These are phyloP conservation scores for Thielaviopsis punctulata DNA, from an alignment of 2,329 filamentous ascomycete genomes.

Conservation along the genomic window DNA sequence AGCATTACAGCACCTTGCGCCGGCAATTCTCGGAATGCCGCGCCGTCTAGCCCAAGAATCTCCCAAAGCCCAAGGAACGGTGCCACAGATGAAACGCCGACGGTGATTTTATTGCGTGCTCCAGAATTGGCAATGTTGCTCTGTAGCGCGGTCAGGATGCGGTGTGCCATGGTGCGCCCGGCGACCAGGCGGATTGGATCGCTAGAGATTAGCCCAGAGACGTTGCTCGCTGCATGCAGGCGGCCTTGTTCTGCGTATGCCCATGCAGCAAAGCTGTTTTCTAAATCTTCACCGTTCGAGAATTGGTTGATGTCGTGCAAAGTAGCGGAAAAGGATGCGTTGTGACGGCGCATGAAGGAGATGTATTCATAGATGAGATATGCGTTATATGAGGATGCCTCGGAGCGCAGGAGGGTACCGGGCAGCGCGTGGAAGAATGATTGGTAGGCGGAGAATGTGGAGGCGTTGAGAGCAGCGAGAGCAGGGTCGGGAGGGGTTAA, in stretches of 20 bases:
- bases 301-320: conserved; percentile 18
- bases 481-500: conserved; percentile 16
- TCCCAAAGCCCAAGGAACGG: conserved; percentile 39
- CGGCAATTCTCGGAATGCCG: conserved; percentile 26
- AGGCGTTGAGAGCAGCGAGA: conserved; percentile 16
- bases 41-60: conserved; percentile 24
- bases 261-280: conserved; percentile 39
- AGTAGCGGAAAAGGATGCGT: conserved; percentile 23
- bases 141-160: conserved; percentile 26
- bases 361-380: conserved; percentile 38
- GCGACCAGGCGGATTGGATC: conserved; percentile 31
- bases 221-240: conserved; percentile 37
- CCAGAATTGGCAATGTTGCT: conserved; percentile 24
- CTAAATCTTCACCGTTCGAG: not conserved
- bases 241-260: conserved; percentile 51
- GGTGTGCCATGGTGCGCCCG: conserved; percentile 33
- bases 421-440: conserved; percentile 19
- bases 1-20: conserved; percentile 58
- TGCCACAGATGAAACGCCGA: conserved; percentile 37
- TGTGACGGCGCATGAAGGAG: conserved; percentile 35
- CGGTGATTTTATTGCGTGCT: conserved; percentile 28
- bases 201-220: conserved; percentile 27
- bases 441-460: conserved; percentile 26
- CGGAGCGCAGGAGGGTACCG: conserved; percentile 20
- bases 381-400: conserved; percentile 31